A percentile compares a stretch with the other conserved stretches of the same genome.
These are phyloP conservation scores for Nothopassalora personata DNA, from an alignment of 2,329 filamentous ascomycete species.

Conservation along the genomic window DNA sequence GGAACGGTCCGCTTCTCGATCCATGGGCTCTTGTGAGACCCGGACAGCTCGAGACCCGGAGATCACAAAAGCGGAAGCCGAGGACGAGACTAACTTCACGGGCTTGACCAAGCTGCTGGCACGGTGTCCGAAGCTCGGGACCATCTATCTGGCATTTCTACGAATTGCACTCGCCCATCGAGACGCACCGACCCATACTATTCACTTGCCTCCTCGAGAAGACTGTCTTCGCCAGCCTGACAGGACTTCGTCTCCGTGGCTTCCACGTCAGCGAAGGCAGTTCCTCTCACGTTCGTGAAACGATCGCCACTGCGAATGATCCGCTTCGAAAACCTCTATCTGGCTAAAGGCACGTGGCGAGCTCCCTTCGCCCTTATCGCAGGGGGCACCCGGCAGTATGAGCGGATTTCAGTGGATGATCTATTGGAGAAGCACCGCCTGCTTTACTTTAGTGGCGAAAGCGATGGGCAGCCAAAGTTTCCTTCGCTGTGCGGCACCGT, in stretches of 20 bases:
- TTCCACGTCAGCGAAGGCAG: not conserved
- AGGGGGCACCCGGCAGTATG: not conserved
- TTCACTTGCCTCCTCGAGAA: not conserved
- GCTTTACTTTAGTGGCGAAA: slow-evolving; percentile 6
- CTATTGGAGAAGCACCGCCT: slow-evolving; percentile 7
- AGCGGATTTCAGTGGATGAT: slow-evolving; percentile 7
- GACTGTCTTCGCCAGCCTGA: not conserved
- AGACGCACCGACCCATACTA: not conserved
- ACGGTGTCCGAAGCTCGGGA: slow-evolving; percentile 6
- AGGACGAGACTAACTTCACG: slow-evolving; percentile 6
- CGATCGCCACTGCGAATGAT: not conserved
- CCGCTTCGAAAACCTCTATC: not conserved
- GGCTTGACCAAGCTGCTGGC: slow-evolving; percentile 4
- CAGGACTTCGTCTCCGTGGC: slow-evolving; percentile 4
- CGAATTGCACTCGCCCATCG: not conserved
- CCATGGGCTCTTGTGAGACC: not conserved
- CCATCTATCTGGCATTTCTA: slow-evolving; percentile 9
- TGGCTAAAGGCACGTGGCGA: slow-evolving; percentile 1
- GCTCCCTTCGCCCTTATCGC: slow-evolving; percentile 4
- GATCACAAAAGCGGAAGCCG: slow-evolving; percentile 5
- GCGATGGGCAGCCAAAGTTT: slow-evolving; percentile 4
- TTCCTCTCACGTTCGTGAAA: slow-evolving; percentile 1
- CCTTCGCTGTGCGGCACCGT: not conserved
- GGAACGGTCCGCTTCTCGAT: not conserved
- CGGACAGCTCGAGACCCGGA: not conserved